phyloP scores from a whole-genome alignment of 106 monocot genomes.

The Acanthochlamys bracteata region DNA sequence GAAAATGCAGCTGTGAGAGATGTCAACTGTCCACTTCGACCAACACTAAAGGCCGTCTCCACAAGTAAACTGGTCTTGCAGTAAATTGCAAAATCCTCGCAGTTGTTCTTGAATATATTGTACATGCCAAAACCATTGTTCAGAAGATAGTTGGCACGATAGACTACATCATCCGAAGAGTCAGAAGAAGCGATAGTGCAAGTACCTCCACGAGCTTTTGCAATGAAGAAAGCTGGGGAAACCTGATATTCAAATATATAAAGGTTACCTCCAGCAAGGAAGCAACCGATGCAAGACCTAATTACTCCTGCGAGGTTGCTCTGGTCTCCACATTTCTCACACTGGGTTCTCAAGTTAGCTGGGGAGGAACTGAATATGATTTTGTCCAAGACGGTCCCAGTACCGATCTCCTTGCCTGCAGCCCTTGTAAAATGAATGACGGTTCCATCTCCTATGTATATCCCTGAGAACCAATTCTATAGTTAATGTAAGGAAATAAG shows the following conservation, averaged over 20 bases:
- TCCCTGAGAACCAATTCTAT: conserved; percentile 22
- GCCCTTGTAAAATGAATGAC: conserved; percentile 83
- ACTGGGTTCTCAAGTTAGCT: conserved; percentile 7
- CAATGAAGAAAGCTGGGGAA: conserved; percentile 59
- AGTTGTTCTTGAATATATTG: conserved; percentile 81
- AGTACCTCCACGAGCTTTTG: conserved; percentile 77
- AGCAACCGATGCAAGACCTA: conserved; percentile 74
- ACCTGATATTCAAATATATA: conserved; percentile 60
- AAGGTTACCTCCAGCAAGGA: conserved; percentile 48
- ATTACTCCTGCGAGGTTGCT: conserved; percentile 54
- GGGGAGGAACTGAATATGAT: conserved; percentile 53
- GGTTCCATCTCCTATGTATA: conserved; percentile 60
- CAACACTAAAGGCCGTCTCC: conserved; percentile 32
- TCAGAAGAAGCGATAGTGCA: conserved; percentile 77
- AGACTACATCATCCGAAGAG: conserved; percentile 28
- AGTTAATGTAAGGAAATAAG: no score
- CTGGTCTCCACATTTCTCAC: conserved; percentile 63
- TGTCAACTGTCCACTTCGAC: conserved; percentile 15
- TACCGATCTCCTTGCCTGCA: conserved; percentile 72
- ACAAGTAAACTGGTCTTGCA: conserved; percentile 82
- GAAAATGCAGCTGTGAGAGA: not conserved
- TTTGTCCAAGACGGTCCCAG: conserved; percentile 59
- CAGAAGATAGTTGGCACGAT: conserved; percentile 69
- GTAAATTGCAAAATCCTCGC: conserved; percentile 94
- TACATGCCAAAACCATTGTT: conserved; percentile 63